Conservation (phyloP, 2,329 filamentous ascomycete species). For the Ophiosphaerella korrae region DNA sequence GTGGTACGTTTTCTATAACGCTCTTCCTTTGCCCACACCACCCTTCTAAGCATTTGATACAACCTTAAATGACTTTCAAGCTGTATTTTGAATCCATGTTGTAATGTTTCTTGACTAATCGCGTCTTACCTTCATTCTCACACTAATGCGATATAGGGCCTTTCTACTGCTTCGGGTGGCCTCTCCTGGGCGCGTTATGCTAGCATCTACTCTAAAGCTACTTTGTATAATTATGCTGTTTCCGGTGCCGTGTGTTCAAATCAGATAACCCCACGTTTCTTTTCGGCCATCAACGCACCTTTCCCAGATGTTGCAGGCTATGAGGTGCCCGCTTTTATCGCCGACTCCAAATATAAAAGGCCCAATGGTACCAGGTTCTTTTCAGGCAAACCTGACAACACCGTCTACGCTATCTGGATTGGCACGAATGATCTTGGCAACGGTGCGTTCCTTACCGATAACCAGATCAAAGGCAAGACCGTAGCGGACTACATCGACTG, state of each 20-base stretch:
- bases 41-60: background rate
- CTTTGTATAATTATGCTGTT: slow-evolving; percentile 71
- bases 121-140: background rate
- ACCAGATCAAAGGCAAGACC: slow-evolving; percentile 63
- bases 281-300: slow-evolving; percentile 55
- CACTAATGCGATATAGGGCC: slow-evolving; percentile 40
- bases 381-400: slow-evolving; percentile 59
- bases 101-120: background rate
- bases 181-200: slow-evolving; percentile 72
- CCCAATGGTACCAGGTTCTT: slow-evolving; percentile 51
- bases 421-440: slow-evolving; percentile 79
- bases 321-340: slow-evolving; percentile 55
- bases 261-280: slow-evolving; percentile 63
- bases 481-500: slow-evolving; percentile 71
- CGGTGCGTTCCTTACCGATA: slow-evolving; percentile 68
- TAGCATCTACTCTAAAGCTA: slow-evolving; percentile 62
- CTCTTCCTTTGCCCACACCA: background rate
- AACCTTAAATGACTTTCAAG: background rate
- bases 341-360: slow-evolving; percentile 45
- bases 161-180: slow-evolving; percentile 67
- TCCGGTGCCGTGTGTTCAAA: slow-evolving; percentile 75
- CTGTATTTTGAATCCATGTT: background rate
- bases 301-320: slow-evolving; percentile 63
- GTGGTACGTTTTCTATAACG: slow-evolving; percentile 40
- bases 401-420: slow-evolving; percentile 79